Evolutionary conservation across 129 eudicot genomes (phyloP), one percentile per base, ranked within the genome.

Genomic region (Mikania micrantha): DNA sequence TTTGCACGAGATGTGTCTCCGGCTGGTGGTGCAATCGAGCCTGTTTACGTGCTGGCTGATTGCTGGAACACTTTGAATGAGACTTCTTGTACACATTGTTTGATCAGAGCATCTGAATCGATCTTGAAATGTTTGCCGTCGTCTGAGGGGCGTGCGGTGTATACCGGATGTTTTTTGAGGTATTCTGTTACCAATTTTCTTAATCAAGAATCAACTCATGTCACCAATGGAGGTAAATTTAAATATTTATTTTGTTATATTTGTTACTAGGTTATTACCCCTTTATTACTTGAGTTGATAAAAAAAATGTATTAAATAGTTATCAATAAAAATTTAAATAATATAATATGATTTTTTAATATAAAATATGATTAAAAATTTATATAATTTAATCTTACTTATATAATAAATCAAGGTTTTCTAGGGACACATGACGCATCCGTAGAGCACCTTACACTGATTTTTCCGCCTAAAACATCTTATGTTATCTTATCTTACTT

Each of bases 91-190:
- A 48, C 65, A 24, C 73, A 79, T 7, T 90, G 95, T 64, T 61
- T 90, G 73, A 77, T 72, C 61, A 84, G 76, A 45, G 95, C 95
- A 0, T 82, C 86, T 54, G 58, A 68, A 6, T 60, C 78, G 4
- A 56, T 85, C 24, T 64, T 71, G 74, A 63, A 80, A 42, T 88
- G 96, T 71, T 77, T 87, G 82, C 90, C 86, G 29, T 77, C 71
- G 72, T 73, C 90, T 1, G 90, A 85, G 74, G 96, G 87, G 2
- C 78, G 89, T 66, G 92, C 85, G 2, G 15, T 85, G 35, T 63
- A 83, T 60, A 83, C 87, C 0, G 90, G 96, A 4, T 88, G 96
- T 77, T 88, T 85, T 72, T 35, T 88, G 84, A 84, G 95, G 83
- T 90, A 90, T 60, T 90, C 95, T 7, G 82, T 82, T 49, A 76